Base-by-base conservation (phyloP, 352 stramenopile species). In the Globisporangium splendens region DNA sequence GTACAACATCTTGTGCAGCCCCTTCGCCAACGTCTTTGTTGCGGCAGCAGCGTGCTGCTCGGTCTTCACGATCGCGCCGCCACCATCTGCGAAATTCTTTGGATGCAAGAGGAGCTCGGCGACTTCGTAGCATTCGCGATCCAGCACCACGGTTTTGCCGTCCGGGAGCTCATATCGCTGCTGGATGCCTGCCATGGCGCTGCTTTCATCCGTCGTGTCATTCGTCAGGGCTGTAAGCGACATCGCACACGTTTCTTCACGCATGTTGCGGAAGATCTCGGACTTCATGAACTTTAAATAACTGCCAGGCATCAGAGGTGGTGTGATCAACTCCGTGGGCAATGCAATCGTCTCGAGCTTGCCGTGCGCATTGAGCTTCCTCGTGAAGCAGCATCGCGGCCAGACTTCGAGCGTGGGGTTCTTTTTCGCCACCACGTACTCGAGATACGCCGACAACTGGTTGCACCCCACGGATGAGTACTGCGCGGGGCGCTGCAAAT, bases 151-250 rank as follows among this genome's bases (percentile, higher is more conserved):
- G 14, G 68, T 66, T 20, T 88, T 77, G 13, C 87, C 86, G 60
- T 96, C 87, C 0, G 87, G 87, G 28, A 96, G 72, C 38, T 96
- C 86, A 53, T 93, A 95, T 12, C 79, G 63, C 58, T 85, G 70
- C 38, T 54, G 46, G 18, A 53, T 52, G 12, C 15, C 54, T 24
- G 68, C 46, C 41, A 35, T 10, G 2, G 28, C 28, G 28, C 50
- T 47, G 22, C 69, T 70, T 46, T 69, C 62, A 33, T 66, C 58
- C 31, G 58, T 52, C 21, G 65, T 24, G 1, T 48, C 73, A n/a
- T 84, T 72, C 8, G 83, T 70, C 4, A 89, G 63, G 28, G 80
- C 46, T n/a, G 71, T 80, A 3, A 65, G 24, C 10, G 84, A 70
- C 49, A 73, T 83, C 0, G 59, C 59, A 35, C 83, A 89, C 13